Evolutionary conservation across 768 basidiomycete species (phyloP), one percentile per base, ranked within the genome.

Genomic region (Mycena rebaudengoi): DNA sequence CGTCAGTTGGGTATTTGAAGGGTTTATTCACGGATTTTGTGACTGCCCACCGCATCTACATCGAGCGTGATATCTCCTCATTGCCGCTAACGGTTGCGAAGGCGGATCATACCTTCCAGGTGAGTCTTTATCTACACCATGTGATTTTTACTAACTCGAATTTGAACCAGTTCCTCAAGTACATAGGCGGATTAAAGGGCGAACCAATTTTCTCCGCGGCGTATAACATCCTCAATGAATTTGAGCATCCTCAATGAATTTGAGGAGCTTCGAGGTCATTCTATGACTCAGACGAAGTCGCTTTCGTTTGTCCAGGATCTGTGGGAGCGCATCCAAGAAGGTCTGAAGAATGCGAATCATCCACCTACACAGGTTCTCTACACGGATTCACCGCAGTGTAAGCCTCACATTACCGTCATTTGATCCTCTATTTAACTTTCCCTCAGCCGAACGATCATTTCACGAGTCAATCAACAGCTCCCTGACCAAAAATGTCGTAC

Each of bases 131-230:
- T 18, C 16, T 30, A 18, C 26, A 14, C n/a, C 5, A 18, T 40
- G 4, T 40, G 5, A 4, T 0, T 21, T 5, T 2, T 14, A 5
- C n/a, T 50, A 14, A 21, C 39, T 23, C 14, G 3, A 7, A 16
- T 30, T 16, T 21, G 1, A 16, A 23, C 10, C 20, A 60, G 58
- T 18, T 60, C 6, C 37, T 60, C 13, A 60, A 60, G 33, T 28
- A 60, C 21, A 60, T 60, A 30, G 48, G 58, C 1, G 58, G 14
- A 3, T 30, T 60, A 30, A 60, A 60, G n/a, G 58, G 58, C 28
- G 20, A 41, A 51, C 7, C 18, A 10, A 30, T 60, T 2, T 60
- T 60, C 29, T 50, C 3, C 21, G 58, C 58, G 1, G 58, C 58
- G 1, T 60, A 32, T 16, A 60, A 46, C 2, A 2, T 49, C 2